Conservation (phyloP, 2,329 filamentous ascomycete genomes). For the Bertia moriformis region DNA sequence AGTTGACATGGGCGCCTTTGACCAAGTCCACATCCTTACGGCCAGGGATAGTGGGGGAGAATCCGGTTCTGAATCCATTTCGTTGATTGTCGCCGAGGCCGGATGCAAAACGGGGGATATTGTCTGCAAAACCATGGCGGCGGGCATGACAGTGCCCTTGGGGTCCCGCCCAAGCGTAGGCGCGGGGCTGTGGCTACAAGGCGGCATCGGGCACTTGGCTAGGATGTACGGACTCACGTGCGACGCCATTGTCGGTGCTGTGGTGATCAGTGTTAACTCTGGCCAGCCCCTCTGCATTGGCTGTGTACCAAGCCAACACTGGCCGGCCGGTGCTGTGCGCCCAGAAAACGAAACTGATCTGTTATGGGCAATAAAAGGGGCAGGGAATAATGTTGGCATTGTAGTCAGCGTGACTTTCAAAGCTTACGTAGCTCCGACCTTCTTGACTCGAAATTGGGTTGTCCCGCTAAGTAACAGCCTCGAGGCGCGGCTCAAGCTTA, state of each 20-base stretch:
- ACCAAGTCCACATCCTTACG: conserved; percentile 27
- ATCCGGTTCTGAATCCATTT: conserved; percentile 7
- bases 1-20: conserved; percentile 42
- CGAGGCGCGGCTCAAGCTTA: conserved; percentile 19
- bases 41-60: conserved; percentile 7
- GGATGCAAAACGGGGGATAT: conserved; percentile 43
- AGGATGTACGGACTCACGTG: conserved; percentile 40
- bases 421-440: conserved; percentile 24
- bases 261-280: conserved; percentile 35
- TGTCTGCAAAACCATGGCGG: conserved; percentile 25
- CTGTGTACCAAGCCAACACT: conserved; percentile 27
- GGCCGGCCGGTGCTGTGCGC: conserved; percentile 21
- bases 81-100: conserved; percentile 33
- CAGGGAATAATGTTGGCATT: conserved; percentile 44
- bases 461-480: conserved; percentile 13
- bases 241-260: conserved; percentile 43
- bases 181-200: conserved; percentile 48
- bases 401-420: conserved; percentile 36
- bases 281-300: conserved; percentile 33
- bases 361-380: conserved; percentile 42
- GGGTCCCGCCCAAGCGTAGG: conserved; percentile 49
- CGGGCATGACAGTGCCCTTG: conserved; percentile 38
- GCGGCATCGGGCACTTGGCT: conserved; percentile 46
- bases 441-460: conserved; percentile 23
- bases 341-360: conserved; percentile 32